phyloP scores from a whole-genome alignment of 192 early-diverging fungal genomes.

The Gonapodya sp. region DNA sequence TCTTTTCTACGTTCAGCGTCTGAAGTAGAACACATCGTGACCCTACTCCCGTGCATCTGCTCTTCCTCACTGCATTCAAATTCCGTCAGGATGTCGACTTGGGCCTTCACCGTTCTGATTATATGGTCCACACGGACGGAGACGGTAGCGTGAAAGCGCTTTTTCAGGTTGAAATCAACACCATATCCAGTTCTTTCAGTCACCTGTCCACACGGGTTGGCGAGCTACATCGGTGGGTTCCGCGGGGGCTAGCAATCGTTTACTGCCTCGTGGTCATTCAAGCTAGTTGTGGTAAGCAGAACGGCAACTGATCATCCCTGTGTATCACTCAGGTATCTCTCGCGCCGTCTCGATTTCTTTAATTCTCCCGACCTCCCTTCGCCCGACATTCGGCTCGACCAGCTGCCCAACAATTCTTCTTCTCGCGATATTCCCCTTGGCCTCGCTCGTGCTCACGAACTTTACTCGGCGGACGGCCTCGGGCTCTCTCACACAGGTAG shows the following conservation, averaged over 20 bases:
- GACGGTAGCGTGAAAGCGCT: conserved; percentile 31
- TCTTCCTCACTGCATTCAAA: background rate
- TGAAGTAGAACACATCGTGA: background rate
- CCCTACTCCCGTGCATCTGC: background rate
- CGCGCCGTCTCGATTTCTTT: conserved; percentile 22
- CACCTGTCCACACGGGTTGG: conserved; percentile 63
- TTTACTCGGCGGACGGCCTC: background rate
- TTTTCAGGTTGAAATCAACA: conserved; percentile 96
- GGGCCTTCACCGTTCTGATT: conserved; percentile 89
- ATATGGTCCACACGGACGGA: conserved; percentile 62
- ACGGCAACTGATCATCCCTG: no score
- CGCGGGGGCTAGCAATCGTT: conserved; percentile 30
- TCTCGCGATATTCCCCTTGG: background rate
- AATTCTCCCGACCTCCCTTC: conserved; percentile 20
- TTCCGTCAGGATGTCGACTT: conserved; percentile 60
- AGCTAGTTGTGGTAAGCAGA: no score
- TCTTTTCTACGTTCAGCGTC: background rate
- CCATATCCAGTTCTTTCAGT: conserved; percentile 85
- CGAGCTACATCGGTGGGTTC: conserved; percentile 67
- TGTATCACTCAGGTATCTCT: conserved; percentile 27
- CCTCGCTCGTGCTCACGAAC: background rate
- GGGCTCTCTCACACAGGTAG: background rate
- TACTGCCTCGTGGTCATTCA: no score
- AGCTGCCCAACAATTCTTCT: conserved; percentile 40
- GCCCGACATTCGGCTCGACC: conserved; percentile 17